Percentiles rank a stretch among this genome's conserved stretches.
These are phyloP conservation scores for Alternaria sp. DNA, from an alignment of 2,329 filamentous ascomycete genomes.

Conservation along the genomic window DNA sequence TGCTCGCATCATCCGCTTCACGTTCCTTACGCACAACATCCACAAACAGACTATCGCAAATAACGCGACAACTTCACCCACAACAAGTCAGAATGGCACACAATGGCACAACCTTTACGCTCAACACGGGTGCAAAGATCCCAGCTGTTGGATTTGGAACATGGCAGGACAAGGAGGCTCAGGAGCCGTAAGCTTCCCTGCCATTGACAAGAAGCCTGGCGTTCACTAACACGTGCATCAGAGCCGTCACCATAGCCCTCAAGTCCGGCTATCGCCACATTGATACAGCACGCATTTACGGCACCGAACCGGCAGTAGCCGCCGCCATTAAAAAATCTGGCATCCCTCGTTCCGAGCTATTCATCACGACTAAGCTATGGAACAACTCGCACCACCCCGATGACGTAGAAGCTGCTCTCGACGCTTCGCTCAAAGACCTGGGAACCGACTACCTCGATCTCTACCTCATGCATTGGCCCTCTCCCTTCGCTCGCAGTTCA, in stretches of 20 bases:
- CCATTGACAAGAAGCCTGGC: background rate
- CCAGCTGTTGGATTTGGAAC: constrained; percentile 71
- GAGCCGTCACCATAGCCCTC: constrained; percentile 51
- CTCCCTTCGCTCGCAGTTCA: constrained; percentile 79
- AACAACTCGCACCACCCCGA: constrained; percentile 81
- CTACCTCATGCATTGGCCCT: constrained; percentile 81
- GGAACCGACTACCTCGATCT: constrained; percentile 87
- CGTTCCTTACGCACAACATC: constrained; percentile 24
- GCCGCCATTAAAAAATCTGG: constrained; percentile 44
- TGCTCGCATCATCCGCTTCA: constrained; percentile 27
- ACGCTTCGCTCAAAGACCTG: constrained; percentile 77
- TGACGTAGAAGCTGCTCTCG: constrained; percentile 76
- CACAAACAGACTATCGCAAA: constrained; percentile 24
- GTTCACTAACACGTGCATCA: constrained; percentile 9
- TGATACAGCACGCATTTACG: constrained; percentile 41
- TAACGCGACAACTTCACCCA: constrained; percentile 25
- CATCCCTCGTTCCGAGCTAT: constrained; percentile 51
- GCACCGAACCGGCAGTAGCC: constrained; percentile 36
- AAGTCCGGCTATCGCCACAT: constrained; percentile 45
- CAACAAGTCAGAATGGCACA: constrained; percentile 41
- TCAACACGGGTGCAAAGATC: constrained; percentile 77
- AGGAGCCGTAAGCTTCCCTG: constrained; percentile 30
- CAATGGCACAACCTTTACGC: constrained; percentile 57
- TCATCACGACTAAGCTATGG: constrained; percentile 81
- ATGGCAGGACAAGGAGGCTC: constrained; percentile 44